phyloP scores from a whole-genome alignment of 1,284 basidiomycete genomes.

The Cutaneotrichosporon dermatis region DNA sequence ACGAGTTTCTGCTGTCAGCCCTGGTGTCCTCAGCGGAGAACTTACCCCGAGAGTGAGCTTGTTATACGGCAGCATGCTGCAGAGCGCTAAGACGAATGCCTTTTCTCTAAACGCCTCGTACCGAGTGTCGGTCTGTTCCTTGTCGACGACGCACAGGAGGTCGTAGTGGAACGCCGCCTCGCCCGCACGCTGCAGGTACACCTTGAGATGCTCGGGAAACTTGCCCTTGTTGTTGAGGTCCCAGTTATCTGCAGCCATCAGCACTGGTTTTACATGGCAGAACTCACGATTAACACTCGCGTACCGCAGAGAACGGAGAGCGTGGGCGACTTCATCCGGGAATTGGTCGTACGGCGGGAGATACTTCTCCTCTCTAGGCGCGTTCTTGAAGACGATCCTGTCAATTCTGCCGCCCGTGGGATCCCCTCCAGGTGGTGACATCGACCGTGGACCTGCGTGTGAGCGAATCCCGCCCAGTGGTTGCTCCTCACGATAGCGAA shows the following conservation, averaged over 20 bases:
- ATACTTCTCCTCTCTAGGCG: conserved; percentile 26
- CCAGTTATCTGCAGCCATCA: conserved; percentile 28
- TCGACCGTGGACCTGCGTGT: conserved; percentile 9
- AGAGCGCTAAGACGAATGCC: conserved; percentile 32
- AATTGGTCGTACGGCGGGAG: conserved; percentile 35
- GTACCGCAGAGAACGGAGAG: conserved; percentile 22
- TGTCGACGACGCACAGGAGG: conserved; percentile 26
- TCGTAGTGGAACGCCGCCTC: conserved; percentile 70
- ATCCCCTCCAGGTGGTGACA: conserved; percentile 6
- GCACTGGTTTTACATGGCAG: not conserved
- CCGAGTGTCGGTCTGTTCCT: conserved; percentile 17
- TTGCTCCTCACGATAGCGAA: not conserved
- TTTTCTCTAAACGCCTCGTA: conserved; percentile 23
- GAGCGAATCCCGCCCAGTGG: not conserved
- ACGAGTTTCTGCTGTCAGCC: conserved; percentile 38
- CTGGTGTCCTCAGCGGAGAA: not conserved
- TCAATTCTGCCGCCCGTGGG: conserved; percentile 19
- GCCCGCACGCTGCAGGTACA: conserved; percentile 65
- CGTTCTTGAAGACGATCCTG: conserved; percentile 27
- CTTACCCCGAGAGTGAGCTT: conserved; percentile 44
- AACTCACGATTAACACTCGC: conserved; percentile 27
- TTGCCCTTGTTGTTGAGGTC: conserved; percentile 62
- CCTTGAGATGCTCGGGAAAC: conserved; percentile 78
- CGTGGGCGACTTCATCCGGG: conserved; percentile 26
- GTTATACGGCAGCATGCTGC: conserved; percentile 43